phyloP scores from a whole-genome alignment of 306 rosid species.

The Hylodesmum podocarpum region DNA sequence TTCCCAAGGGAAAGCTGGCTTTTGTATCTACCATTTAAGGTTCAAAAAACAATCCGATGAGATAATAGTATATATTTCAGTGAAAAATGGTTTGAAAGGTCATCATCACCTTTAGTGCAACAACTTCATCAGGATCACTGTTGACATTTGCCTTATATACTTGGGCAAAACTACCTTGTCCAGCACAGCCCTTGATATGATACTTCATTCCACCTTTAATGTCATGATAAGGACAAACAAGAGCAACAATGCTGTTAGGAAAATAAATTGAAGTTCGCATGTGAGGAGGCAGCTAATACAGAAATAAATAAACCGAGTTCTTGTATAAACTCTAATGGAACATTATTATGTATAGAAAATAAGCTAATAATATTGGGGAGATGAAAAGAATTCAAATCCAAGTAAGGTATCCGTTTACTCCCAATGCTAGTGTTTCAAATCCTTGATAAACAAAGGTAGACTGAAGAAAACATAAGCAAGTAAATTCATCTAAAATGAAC shows the following conservation, averaged over 20 bases:
- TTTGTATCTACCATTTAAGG: slow-evolving; percentile 66
- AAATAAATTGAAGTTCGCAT: not conserved
- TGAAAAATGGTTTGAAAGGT: not conserved
- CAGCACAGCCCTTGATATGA: slow-evolving; percentile 91
- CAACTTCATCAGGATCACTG: slow-evolving; percentile 72
- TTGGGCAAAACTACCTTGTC: slow-evolving; percentile 92
- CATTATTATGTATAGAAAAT: slow-evolving; percentile 16
- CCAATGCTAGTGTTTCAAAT: not conserved
- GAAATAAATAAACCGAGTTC: slow-evolving; percentile 12
- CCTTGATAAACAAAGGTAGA: not conserved
- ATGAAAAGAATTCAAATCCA: slow-evolving; percentile 22
- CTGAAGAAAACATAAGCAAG: not conserved
- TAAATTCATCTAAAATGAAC: slow-evolving; percentile 18
- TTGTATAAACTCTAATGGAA: slow-evolving; percentile 2
- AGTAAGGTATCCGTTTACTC: slow-evolving; percentile 6
- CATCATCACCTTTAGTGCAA: slow-evolving; percentile 77
- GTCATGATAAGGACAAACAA: slow-evolving; percentile 30
- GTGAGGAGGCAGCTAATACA: not conserved
- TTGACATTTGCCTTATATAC: slow-evolving; percentile 73
- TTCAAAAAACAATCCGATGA: slow-evolving; percentile 33
- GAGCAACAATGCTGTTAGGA: not conserved
- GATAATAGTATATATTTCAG: not conserved
- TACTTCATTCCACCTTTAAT: slow-evolving; percentile 80
- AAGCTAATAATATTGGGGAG: not conserved
- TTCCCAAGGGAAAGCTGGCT: slow-evolving; percentile 92